These are phyloP conservation scores for Citrus sp. DNA, from an alignment of 345 rosid genomes.

Conservation along the genomic window DNA sequence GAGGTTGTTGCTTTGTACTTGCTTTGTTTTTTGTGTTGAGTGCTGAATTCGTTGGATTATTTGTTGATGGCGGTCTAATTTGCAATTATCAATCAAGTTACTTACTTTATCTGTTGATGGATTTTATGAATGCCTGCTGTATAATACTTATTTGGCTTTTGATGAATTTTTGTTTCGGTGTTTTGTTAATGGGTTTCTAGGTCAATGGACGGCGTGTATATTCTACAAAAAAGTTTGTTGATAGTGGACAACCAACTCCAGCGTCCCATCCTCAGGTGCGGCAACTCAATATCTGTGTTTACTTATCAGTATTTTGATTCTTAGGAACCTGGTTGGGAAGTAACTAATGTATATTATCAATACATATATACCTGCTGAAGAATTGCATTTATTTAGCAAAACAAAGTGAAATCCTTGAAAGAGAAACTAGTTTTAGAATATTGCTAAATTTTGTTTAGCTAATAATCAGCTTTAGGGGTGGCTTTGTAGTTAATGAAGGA, in stretches of 20 bases:
- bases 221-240: slow-evolving; percentile 47
- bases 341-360: not conserved
- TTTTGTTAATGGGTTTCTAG: slow-evolving; percentile 37
- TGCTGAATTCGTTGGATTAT: not conserved
- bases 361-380: not conserved
- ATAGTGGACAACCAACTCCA: slow-evolving; percentile 87
- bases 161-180: not conserved
- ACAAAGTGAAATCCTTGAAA: not conserved
- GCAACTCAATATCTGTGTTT: not conserved
- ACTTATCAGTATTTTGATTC: not conserved
- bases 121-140: not conserved
- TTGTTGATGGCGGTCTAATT: not conserved
- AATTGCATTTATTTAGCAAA: not conserved
- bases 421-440: not conserved
- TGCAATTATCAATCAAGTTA: not conserved
- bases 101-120: not conserved
- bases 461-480: not conserved
- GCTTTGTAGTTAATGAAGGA: slow-evolving; percentile 61
- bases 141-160: not conserved
- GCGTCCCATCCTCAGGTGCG: slow-evolving; percentile 86
- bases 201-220: slow-evolving; percentile 32
- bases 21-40: not conserved
- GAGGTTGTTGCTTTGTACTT: not conserved
- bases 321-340: not conserved
- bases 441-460: not conserved